phyloP scores from a whole-genome alignment of 2,329 filamentous ascomycete genomes.

The Zalaria sp. region DNA sequence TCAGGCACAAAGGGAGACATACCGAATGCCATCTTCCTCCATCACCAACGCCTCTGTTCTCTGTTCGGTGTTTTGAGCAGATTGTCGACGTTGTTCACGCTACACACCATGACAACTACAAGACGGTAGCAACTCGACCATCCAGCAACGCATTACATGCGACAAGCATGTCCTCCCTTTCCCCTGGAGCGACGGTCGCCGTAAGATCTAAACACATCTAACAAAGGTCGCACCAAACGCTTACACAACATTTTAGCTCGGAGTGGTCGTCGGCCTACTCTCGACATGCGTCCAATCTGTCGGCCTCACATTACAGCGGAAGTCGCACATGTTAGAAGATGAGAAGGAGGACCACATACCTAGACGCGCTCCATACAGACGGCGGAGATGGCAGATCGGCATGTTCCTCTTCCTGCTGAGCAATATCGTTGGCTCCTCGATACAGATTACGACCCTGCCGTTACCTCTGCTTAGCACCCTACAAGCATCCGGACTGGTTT shows the following conservation, averaged over 20 bases:
- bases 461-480: conserved; percentile 88
- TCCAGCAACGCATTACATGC: too few species aligned
- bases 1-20: too few species aligned
- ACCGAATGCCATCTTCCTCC: too few species aligned
- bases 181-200: conserved; percentile 7
- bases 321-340: conserved; percentile 96
- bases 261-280: conserved; percentile 81
- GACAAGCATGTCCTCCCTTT: conserved; percentile 7
- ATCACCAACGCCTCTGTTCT: background rate
- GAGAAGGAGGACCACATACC: conserved; percentile 69
- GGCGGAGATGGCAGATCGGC: conserved; percentile 84
- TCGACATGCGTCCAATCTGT: conserved; percentile 93
- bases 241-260: conserved; percentile 35
- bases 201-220: conserved; percentile 1
- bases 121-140: too few species aligned
- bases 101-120: background rate
- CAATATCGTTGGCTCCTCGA: conserved; percentile 86
- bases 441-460: conserved; percentile 92
- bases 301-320: conserved; percentile 88
- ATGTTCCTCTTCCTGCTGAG: conserved; percentile 96
- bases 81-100: too few species aligned
- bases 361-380: conserved; percentile 73
- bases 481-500: conserved; percentile 90
- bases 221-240: too few species aligned
- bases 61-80: background rate